phyloP scores from a whole-genome alignment of 495 filamentous ascomycete species.

The Apodospora peruviana region DNA sequence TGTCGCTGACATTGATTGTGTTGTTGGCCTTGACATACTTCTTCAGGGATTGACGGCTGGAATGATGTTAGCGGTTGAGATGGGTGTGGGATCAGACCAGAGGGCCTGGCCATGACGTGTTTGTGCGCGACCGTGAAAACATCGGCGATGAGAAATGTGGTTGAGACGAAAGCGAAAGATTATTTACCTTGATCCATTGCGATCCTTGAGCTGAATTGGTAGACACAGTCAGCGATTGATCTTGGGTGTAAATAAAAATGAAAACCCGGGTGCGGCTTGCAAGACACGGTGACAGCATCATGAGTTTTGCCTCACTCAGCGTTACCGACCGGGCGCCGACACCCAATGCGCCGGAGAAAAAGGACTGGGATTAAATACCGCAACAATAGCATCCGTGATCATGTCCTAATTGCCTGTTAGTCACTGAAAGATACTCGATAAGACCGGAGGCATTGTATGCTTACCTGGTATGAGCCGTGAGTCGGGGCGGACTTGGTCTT shows the following conservation, averaged over 20 bases:
- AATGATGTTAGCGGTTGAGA: slow-evolving; percentile 30
- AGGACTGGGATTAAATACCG: slow-evolving; percentile 46
- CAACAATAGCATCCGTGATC: slow-evolving; percentile 63
- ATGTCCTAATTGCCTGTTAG: slow-evolving; percentile 53
- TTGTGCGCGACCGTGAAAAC: no score
- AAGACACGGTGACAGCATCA: slow-evolving; percentile 11
- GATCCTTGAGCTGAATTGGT: slow-evolving; percentile 55
- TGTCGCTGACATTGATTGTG: slow-evolving; percentile 65
- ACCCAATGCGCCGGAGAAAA: slow-evolving; percentile 33
- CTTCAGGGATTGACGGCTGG: slow-evolving; percentile 91
- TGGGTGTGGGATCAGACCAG: slow-evolving; percentile 2
- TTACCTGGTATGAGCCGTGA: slow-evolving; percentile 53
- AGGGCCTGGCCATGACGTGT: no score
- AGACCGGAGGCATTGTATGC: slow-evolving; percentile 23
- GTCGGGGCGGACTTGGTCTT: slow-evolving; percentile 43
- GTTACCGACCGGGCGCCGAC: slow-evolving; percentile 12
- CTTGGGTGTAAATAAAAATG: slow-evolving; percentile 8
- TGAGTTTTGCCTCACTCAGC: slow-evolving; percentile 15
- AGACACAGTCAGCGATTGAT: slow-evolving; percentile 42
- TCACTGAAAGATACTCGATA: slow-evolving; percentile 17
- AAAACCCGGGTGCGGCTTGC: slow-evolving; percentile 1
- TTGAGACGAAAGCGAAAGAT: slow-evolving; percentile 1
- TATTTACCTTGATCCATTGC: slow-evolving; percentile 56
- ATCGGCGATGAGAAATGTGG: slow-evolving; percentile 4
- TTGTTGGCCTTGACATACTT: slow-evolving; percentile 98